Percentiles rank a stretch among this genome's conserved stretches.
These are phyloP conservation scores for Cercospora sp. DNA, from an alignment of 2,329 filamentous ascomycete genomes.

Conservation along the genomic window DNA sequence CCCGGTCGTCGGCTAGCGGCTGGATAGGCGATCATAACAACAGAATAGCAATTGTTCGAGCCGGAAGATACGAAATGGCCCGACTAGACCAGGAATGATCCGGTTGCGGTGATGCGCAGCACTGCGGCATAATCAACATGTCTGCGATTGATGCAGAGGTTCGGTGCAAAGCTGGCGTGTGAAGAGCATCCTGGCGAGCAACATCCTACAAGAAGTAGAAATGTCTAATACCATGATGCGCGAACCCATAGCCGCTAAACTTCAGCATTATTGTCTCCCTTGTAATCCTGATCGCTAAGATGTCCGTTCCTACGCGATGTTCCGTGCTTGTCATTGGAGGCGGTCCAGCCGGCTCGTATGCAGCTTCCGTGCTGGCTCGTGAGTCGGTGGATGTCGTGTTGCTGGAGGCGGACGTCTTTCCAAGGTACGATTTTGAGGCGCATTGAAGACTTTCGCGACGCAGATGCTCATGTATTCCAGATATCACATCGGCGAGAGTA, in stretches of 20 bases:
- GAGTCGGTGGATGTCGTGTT: not conserved
- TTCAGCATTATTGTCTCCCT: not conserved
- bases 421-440: not conserved
- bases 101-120: not conserved
- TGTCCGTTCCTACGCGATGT: not conserved
- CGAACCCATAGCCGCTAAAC: not conserved
- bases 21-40: not conserved
- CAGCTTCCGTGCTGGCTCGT: not conserved
- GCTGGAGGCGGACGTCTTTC: not conserved
- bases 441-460: not conserved
- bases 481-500: not conserved
- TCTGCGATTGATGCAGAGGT: not conserved
- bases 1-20: not conserved
- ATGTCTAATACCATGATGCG: not conserved
- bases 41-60: not conserved
- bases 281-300: not conserved
- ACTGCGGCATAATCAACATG: not conserved
- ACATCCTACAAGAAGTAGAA: not conserved
- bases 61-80: not conserved
- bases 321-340: not conserved
- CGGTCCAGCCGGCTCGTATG: not conserved
- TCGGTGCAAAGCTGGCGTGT: not conserved
- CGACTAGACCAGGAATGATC: conserved; percentile 1
- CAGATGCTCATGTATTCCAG: not conserved
- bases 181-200: not conserved